Evolutionary conservation across 352 stramenopile genomes (phyloP).

Genomic region (Globisporangium nunn): DNA sequence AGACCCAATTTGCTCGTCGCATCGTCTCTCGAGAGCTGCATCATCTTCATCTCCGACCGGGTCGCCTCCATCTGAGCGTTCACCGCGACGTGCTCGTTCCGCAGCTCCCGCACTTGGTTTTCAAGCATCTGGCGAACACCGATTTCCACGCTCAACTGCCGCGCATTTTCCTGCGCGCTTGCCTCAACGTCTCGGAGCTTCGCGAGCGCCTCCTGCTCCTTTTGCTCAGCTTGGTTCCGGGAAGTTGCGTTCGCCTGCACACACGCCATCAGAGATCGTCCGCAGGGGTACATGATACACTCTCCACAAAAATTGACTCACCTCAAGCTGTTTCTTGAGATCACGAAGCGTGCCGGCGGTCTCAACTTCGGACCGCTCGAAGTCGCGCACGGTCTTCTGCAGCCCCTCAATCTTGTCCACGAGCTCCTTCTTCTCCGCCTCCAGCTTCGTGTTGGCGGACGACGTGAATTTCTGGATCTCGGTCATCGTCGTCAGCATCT

Average conservation of each 20-base stretch:
- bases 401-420: conserved; percentile 49
- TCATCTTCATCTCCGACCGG: conserved; percentile 58
- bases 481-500: conserved; percentile 57
- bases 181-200: conserved; percentile 39
- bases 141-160: conserved; percentile 49
- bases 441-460: conserved; percentile 50
- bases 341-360: conserved; percentile 37
- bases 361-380: conserved; percentile 45
- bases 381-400: conserved; percentile 36
- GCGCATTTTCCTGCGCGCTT: conserved; percentile 43
- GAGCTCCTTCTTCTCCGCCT: conserved; percentile 64
- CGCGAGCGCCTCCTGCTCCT: conserved; percentile 22
- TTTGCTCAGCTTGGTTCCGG: conserved; percentile 24
- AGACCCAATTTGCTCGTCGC: conserved; percentile 36
- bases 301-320: conserved; percentile 9
- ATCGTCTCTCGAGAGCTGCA: conserved; percentile 21
- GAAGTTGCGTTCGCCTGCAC: conserved; percentile 20
- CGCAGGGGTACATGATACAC: background rate
- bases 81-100: conserved; percentile 67
- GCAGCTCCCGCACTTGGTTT: conserved; percentile 58
- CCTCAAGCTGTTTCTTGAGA: conserved; percentile 42
- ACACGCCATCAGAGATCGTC: conserved; percentile 1
- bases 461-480: conserved; percentile 75
- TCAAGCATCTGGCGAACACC: conserved; percentile 71
- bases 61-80: conserved; percentile 77